Conservation (phyloP, 768 basidiomycete genomes). For the Boletus reticulatus region DNA sequence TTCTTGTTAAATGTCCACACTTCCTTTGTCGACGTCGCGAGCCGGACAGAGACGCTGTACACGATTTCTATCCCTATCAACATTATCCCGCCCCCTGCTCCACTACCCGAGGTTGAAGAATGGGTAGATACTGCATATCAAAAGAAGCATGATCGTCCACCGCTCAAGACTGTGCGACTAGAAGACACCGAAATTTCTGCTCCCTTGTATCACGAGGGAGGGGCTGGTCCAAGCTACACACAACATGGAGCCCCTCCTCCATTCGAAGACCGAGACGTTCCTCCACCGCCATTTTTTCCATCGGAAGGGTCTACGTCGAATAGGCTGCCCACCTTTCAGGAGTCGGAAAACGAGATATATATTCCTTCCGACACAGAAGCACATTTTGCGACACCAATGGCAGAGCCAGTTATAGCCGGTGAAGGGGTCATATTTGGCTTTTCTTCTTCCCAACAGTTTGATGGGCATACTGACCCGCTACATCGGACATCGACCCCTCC, state of each 20-base stretch:
- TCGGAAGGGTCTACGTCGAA: slow-evolving; percentile 59
- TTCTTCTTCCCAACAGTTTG: slow-evolving; percentile 66
- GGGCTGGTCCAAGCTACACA: slow-evolving; percentile 75
- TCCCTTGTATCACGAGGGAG: slow-evolving; percentile 67
- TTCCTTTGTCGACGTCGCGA: slow-evolving; percentile 74
- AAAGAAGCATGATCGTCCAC: slow-evolving; percentile 87
- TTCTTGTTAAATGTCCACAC: slow-evolving; percentile 73
- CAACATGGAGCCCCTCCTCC: slow-evolving; percentile 70
- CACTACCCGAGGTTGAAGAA: slow-evolving; percentile 75
- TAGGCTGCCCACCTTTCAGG: slow-evolving; percentile 70
- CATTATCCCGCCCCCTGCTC: slow-evolving; percentile 72
- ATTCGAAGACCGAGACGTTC: slow-evolving; percentile 80
- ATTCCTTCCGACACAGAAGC: slow-evolving; percentile 46
- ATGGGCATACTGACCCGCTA: slow-evolving; percentile 73
- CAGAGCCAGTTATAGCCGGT: slow-evolving; percentile 48
- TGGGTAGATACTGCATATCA: slow-evolving; percentile 73
- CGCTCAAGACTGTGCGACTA: slow-evolving; percentile 61
- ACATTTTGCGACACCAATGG: slow-evolving; percentile 34
- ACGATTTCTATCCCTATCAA: slow-evolving; percentile 66
- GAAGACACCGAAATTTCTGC: slow-evolving; percentile 62
- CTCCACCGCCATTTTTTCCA: slow-evolving; percentile 62
- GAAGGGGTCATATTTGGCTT: slow-evolving; percentile 84
- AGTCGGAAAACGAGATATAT: slow-evolving; percentile 76
- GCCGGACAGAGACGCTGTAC: slow-evolving; percentile 63
- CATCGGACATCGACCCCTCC: slow-evolving; percentile 67